A percentile compares a stretch with the other conserved stretches of the same genome.
Evolutionary conservation across 2,329 filamentous ascomycete genomes (phyloP).

Genomic region (Bipolaris zeicola): DNA sequence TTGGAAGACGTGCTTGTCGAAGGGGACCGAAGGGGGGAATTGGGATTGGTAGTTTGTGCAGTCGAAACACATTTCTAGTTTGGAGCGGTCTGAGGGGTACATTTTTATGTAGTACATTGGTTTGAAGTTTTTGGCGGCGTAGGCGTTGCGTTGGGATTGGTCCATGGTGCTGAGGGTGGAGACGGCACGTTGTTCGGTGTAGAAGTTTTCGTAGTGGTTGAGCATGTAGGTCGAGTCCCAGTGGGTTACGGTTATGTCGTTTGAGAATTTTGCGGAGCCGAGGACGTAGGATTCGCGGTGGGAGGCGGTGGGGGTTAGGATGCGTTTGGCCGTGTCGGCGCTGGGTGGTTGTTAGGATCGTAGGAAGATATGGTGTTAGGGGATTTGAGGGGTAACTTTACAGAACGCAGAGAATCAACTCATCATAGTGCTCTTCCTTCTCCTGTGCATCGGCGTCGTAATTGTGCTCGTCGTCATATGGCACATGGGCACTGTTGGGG

Average conservation of each 20-base stretch:
- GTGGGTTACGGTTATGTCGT: constrained; percentile 75
- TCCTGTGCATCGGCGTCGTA: constrained; percentile 51
- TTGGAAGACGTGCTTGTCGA: constrained; percentile 71
- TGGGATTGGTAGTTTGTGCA: constrained; percentile 78
- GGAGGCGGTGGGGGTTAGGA: constrained; percentile 63
- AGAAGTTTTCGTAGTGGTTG: constrained; percentile 69
- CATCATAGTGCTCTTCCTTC: constrained; percentile 62
- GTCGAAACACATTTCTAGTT: constrained; percentile 70
- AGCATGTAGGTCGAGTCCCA: constrained; percentile 69
- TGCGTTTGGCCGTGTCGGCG: constrained; percentile 62
- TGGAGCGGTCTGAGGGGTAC: constrained; percentile 61
- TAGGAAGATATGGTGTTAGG: neutral
- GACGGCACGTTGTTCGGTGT: constrained; percentile 56
- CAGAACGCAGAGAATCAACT: constrained; percentile 68
- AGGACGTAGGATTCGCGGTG: constrained; percentile 70
- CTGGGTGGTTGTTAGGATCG: constrained; percentile 23
- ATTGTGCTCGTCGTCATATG: constrained; percentile 42
- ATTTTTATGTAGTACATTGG: constrained; percentile 71
- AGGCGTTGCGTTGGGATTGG: constrained; percentile 51
- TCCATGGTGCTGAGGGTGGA: constrained; percentile 49
- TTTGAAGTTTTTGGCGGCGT: constrained; percentile 59
- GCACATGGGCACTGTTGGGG: constrained; percentile 53
- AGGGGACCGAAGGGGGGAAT: constrained; percentile 61
- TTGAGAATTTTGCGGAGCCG: constrained; percentile 70
- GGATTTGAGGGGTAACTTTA: constrained; percentile 22